Conservation (phyloP, 139 green algal genomes). For the Auxenochlorella pyrenoidosa region DNA sequence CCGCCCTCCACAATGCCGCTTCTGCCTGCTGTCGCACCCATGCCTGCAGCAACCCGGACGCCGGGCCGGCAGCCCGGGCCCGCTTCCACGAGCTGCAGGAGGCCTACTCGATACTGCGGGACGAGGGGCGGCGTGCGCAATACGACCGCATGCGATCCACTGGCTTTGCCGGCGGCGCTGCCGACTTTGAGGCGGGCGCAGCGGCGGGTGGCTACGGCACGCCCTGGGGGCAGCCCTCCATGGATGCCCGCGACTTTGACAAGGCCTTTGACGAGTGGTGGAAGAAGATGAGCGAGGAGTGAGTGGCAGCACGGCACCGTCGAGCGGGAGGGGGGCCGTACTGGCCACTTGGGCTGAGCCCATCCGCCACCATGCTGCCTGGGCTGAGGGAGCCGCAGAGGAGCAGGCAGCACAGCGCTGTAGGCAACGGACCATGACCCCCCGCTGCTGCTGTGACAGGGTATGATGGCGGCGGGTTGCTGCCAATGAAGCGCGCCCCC, state of each 20-base stretch:
- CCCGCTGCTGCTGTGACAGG: no score
- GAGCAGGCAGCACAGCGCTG: no score
- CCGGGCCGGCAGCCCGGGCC: not conserved
- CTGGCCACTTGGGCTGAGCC: no score
- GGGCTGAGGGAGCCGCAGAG: no score
- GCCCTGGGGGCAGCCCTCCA: slow-evolving; percentile 1
- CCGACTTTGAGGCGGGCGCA: not conserved
- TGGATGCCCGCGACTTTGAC: slow-evolving; percentile 27
- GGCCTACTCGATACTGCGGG: slow-evolving; percentile 40
- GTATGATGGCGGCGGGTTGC: no score
- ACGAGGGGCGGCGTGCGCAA: slow-evolving; percentile 8
- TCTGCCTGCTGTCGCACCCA: not conserved
- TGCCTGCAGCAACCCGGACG: slow-evolving; percentile 19
- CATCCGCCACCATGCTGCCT: no score
- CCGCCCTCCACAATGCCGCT: no score
- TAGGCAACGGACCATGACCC: no score
- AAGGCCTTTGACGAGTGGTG: slow-evolving; percentile 42
- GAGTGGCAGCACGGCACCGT: not conserved
- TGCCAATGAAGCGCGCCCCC: no score
- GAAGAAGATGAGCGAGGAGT: slow-evolving; percentile 28
- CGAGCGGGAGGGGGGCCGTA: not conserved
- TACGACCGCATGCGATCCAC: slow-evolving; percentile 40
- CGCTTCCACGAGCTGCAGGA: slow-evolving; percentile 36
- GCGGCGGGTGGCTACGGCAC: not conserved
- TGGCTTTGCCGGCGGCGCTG: not conserved